Evolutionary conservation across 73 alveolate genomes (phyloP).

Genomic region (Paramecium tetraurelia): DNA sequence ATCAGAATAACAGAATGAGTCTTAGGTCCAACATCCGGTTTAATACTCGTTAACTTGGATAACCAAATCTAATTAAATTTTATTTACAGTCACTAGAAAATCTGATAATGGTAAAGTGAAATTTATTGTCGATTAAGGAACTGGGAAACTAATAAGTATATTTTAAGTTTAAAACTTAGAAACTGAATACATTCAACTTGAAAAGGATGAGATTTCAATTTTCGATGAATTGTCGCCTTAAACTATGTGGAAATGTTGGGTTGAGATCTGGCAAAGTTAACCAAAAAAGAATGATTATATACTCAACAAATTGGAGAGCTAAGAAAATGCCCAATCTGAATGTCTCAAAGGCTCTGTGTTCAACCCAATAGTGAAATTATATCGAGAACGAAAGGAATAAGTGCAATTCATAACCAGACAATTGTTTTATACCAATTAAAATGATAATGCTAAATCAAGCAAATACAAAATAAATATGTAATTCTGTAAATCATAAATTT

Average conservation of each 20-base stretch:
- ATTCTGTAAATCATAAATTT: not conserved
- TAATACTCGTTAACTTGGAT: not conserved
- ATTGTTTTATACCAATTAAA: not conserved
- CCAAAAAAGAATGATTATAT: not conserved
- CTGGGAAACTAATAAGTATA: not conserved
- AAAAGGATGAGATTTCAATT: not conserved
- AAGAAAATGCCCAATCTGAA: not conserved
- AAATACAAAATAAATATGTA: not conserved
- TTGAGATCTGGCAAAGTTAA: not conserved
- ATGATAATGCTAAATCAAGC: not conserved
- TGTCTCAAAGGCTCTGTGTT: not conserved
- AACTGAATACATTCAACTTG: not conserved
- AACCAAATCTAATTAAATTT: not conserved
- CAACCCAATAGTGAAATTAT: not conserved
- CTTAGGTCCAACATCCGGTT: not conserved
- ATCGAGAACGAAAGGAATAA: not conserved
- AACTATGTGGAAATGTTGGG: constrained; percentile 4
- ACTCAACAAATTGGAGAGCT: not conserved
- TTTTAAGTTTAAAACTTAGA: not conserved
- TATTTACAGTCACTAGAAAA: not conserved
- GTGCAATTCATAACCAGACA: not conserved
- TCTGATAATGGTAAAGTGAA: not conserved
- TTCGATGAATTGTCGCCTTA: not conserved
- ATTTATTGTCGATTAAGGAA: not conserved
- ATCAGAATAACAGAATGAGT: not conserved